Percentiles rank a stretch among this genome's conserved stretches.
These are phyloP conservation scores for Termitomyces sp. DNA, from an alignment of 768 basidiomycete genomes.

Conservation along the genomic window DNA sequence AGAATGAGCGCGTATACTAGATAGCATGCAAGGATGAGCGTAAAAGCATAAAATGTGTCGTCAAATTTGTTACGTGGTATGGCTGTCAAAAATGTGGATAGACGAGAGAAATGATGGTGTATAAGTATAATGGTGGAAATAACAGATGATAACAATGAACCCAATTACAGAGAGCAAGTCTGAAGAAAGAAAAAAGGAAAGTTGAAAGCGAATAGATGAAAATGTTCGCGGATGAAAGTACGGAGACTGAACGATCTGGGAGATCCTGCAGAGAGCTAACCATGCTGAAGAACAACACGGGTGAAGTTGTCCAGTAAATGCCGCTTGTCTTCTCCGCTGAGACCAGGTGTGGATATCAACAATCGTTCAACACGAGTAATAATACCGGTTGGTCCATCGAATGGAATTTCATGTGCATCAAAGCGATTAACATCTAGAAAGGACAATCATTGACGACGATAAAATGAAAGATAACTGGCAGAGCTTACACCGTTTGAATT, in stretches of 20 bases:
- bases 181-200: background rate
- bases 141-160: constrained; percentile 1
- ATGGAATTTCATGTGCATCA: constrained; percentile 68
- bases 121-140: constrained; percentile 5
- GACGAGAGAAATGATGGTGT: background rate
- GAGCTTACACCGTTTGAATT: constrained; percentile 62
- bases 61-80: background rate
- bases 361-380: constrained; percentile 58
- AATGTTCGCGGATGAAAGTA: background rate
- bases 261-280: constrained; percentile 16
- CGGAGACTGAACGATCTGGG: background rate
- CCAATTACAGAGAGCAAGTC: constrained; percentile 2
- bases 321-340: constrained; percentile 42
- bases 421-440: constrained; percentile 63
- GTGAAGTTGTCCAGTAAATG: constrained; percentile 55
- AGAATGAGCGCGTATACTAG: constrained; percentile 3
- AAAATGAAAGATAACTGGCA: constrained; percentile 4
- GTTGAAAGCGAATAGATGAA: background rate
- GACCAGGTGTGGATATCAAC: constrained; percentile 40
- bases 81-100: background rate
- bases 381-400: constrained; percentile 69
- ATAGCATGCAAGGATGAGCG: constrained; percentile 9
- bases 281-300: constrained; percentile 50
- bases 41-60: background rate
- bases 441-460: constrained; percentile 1